phyloP scores from a whole-genome alignment of 2,329 filamentous ascomycete species.

The Fusarium sp. region DNA sequence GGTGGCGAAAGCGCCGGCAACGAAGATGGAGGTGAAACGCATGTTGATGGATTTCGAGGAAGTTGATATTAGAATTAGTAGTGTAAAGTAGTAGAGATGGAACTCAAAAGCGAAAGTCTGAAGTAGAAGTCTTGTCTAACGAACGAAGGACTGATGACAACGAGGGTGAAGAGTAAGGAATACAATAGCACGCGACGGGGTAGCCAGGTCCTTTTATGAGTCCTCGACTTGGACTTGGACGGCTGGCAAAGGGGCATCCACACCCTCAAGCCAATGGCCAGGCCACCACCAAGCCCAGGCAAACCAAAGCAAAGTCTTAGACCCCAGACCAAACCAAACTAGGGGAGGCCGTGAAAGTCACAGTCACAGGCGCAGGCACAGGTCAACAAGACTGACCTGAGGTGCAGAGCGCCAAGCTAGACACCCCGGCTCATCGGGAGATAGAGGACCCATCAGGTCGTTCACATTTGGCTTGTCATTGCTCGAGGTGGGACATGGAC shows the following conservation, averaged over 20 bases:
- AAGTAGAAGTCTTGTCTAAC: slow-evolving; percentile 43
- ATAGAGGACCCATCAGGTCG: slow-evolving; percentile 11
- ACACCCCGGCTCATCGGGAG: slow-evolving; percentile 38
- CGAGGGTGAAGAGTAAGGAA: slow-evolving; percentile 34
- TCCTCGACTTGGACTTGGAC: slow-evolving; percentile 14
- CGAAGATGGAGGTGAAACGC: slow-evolving; percentile 65
- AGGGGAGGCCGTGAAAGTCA: slow-evolving; percentile 12
- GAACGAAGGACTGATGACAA: slow-evolving; percentile 41
- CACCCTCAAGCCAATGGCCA: slow-evolving; percentile 3
- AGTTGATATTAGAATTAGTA: slow-evolving; percentile 44
- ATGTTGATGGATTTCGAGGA: slow-evolving; percentile 56
- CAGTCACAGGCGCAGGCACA: slow-evolving; percentile 11
- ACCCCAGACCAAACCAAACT: slow-evolving; percentile 13
- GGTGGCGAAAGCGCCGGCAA: slow-evolving; percentile 62
- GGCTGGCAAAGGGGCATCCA: slow-evolving; percentile 20
- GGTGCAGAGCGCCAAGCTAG: slow-evolving; percentile 30
- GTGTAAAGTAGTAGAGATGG: slow-evolving; percentile 27
- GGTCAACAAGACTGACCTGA: slow-evolving; percentile 33
- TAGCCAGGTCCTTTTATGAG: slow-evolving; percentile 40
- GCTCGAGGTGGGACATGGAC: slow-evolving; percentile 24
- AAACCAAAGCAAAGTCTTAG: slow-evolving; percentile 17
- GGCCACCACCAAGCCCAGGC: not conserved
- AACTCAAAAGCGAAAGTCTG: slow-evolving; percentile 35
- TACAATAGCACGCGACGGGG: slow-evolving; percentile 24
- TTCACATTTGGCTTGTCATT: slow-evolving; percentile 1